Evolutionary conservation across 2,329 filamentous ascomycete genomes (phyloP).

Genomic region (Colletotrichum gloeosporioides): DNA sequence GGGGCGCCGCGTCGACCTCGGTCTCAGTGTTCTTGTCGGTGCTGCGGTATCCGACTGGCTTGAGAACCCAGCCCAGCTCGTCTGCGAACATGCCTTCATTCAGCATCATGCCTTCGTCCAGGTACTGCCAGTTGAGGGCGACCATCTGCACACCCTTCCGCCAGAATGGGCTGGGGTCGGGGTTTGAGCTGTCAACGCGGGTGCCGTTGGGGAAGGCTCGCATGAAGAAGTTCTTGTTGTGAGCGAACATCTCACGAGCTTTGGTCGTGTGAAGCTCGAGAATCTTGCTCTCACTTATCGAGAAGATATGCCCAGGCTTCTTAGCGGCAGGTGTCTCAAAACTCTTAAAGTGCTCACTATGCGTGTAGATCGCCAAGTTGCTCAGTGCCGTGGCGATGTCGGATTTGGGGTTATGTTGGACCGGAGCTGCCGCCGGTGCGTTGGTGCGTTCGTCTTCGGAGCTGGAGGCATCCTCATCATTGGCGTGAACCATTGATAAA

Average conservation of each 20-base stretch:
- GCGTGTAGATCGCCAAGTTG: conserved; percentile 82
- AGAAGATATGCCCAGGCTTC: conserved; percentile 77
- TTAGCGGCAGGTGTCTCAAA: conserved; percentile 70
- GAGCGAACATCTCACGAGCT: conserved; percentile 78
- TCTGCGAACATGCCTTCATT: conserved; percentile 97
- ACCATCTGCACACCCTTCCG: conserved; percentile 96
- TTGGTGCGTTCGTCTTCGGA: conserved; percentile 48
- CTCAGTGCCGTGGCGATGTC: conserved; percentile 75
- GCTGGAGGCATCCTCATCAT: conserved; percentile 44
- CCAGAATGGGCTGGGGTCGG: conserved; percentile 92
- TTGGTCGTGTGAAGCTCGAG: conserved; percentile 61
- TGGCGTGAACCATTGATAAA: conserved; percentile 33
- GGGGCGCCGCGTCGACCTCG: conserved; percentile 51
- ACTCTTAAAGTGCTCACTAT: conserved; percentile 79
- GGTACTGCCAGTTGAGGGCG: conserved; percentile 95
- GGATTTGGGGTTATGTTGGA: conserved; percentile 52
- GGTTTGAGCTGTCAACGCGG: conserved; percentile 89
- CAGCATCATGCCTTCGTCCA: conserved; percentile 93
- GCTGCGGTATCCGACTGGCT: conserved; percentile 76
- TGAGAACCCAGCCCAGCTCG: conserved; percentile 83
- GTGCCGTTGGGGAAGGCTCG: conserved; percentile 85
- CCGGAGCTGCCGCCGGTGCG: not conserved
- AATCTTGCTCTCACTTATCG: conserved; percentile 84
- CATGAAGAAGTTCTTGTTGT: conserved; percentile 90
- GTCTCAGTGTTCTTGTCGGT: conserved; percentile 41